These are phyloP conservation scores for Cladosporium austrohemisphaericum DNA, from an alignment of 2,329 filamentous ascomycete genomes.

Conservation along the genomic window DNA sequence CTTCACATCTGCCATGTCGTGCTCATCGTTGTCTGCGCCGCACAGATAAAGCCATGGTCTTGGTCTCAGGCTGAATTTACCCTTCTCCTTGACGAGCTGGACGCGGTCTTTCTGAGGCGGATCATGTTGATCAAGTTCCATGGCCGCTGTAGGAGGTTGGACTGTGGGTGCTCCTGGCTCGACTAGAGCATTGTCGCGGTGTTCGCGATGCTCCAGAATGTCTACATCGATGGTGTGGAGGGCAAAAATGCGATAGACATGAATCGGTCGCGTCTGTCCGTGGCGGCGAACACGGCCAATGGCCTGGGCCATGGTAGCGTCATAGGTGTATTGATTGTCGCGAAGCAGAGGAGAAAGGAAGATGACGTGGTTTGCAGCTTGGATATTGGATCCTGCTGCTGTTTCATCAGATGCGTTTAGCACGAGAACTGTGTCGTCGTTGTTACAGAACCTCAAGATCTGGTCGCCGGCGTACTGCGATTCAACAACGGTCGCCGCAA, in stretches of 20 bases:
- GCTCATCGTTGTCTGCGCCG: slow-evolving; percentile 15
- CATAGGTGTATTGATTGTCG: slow-evolving; percentile 51
- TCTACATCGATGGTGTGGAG: slow-evolving; percentile 61
- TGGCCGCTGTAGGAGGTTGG: slow-evolving; percentile 8
- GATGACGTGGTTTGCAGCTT: slow-evolving; percentile 61
- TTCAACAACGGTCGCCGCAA: slow-evolving; percentile 39
- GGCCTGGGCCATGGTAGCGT: slow-evolving; percentile 59
- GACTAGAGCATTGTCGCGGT: slow-evolving; percentile 24
- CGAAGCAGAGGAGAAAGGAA: slow-evolving; percentile 57
- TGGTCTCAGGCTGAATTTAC: slow-evolving; percentile 32
- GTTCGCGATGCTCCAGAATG: slow-evolving; percentile 43
- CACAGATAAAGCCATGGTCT: slow-evolving; percentile 27
- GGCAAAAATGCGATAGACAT: slow-evolving; percentile 71
- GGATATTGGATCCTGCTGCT: slow-evolving; percentile 59
- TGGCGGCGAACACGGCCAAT: slow-evolving; percentile 59
- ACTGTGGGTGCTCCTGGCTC: slow-evolving; percentile 21
- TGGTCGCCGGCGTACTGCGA: slow-evolving; percentile 19
- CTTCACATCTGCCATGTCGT: slow-evolving; percentile 17
- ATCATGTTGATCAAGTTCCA: slow-evolving; percentile 16
- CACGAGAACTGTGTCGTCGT: slow-evolving; percentile 49
- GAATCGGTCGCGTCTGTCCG: slow-evolving; percentile 55
- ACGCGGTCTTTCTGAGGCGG: slow-evolving; percentile 23
- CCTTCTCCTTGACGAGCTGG: slow-evolving; percentile 29
- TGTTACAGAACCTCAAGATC: slow-evolving; percentile 25
- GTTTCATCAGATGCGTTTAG: slow-evolving; percentile 55